Base-by-base conservation (phyloP, 2,329 filamentous ascomycete genomes). In the Penicillium sp. region DNA sequence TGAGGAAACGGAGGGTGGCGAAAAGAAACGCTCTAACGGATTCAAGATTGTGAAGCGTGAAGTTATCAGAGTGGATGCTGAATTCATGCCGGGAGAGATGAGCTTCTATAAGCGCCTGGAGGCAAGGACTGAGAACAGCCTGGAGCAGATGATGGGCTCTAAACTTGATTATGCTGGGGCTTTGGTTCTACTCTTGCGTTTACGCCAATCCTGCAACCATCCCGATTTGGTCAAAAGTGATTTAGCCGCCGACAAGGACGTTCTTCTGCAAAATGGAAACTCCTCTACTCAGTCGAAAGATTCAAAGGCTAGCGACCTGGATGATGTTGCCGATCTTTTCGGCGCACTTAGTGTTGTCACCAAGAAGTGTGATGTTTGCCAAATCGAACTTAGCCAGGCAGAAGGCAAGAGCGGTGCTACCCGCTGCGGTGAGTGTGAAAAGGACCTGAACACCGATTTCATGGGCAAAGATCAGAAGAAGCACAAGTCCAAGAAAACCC, bases 201-300 rank as follows among this genome's bases (percentile, higher is more conserved):
- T 99, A 54, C 83, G 94, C 54, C 94, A 99, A 71, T 89, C 91
- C 18, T 99, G 94, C 72, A 96, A 99, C 66, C 94, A 99, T 69
- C 91, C 92, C 0, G 87, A 90, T 60, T 79, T 99, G 42, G 87
- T 96, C 12, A 89, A 90, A 59, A 87, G 86, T 58, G 93, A 95
- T 66, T 79, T 96, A 52, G 87, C 87, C 50, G 89, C 89, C 59
- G 94, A 99, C 69, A 90, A 87, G 63, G 94, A 97, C 65, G 89
- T 90, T 2, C 75, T 96, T 50, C 81, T 85, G 1, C 87, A 85
- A 1, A 88, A 83, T 29, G 75, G 77, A 6, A 78, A 74, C 31
- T 65, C 76, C 2, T 73, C 72, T 9, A 79, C 80, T 58, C 76
- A 80, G 33, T 78, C 80, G 44, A 71, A 74, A 31, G 68, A 75